phyloP scores from a whole-genome alignment of 164 flowering plant genomes.

The Santalum album region DNA sequence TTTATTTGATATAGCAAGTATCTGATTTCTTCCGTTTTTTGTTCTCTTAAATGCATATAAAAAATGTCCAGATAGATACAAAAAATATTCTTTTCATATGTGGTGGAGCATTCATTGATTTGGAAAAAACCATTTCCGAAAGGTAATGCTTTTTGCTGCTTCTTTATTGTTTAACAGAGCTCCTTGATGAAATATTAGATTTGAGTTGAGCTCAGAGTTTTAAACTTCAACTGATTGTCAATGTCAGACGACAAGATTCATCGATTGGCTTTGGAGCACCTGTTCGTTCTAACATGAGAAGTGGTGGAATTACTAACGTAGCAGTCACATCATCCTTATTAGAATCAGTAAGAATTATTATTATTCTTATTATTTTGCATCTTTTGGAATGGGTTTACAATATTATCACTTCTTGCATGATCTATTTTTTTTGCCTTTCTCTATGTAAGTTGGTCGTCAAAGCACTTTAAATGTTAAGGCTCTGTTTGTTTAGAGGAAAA shows the following conservation, averaged over 20 bases:
- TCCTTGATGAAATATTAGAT: background rate
- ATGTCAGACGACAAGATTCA: conserved; percentile 86
- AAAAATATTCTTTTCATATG: conserved; percentile 96
- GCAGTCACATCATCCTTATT: conserved; percentile 74
- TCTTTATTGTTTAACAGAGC: background rate
- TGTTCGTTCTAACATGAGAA: conserved; percentile 92
- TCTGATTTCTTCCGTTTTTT: too few species aligned
- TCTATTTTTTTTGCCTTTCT: too few species aligned
- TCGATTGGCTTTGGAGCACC: conserved; percentile 99
- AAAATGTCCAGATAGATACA: conserved; percentile 99
- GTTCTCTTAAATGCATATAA: too few species aligned
- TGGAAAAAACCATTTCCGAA: conserved; percentile 96
- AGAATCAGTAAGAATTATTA: conserved; percentile 53
- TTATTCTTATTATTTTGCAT: background rate
- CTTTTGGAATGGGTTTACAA: too few species aligned
- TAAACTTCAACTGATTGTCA: too few species aligned
- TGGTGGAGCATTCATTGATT: conserved; percentile 95
- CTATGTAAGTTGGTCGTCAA: too few species aligned
- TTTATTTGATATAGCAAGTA: too few species aligned
- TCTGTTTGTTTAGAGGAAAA: too few species aligned
- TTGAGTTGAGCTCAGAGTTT: too few species aligned
- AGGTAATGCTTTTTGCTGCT: too few species aligned
- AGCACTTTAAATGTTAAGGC: too few species aligned
- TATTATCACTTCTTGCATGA: too few species aligned
- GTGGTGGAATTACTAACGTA: conserved; percentile 59